Percentiles rank a stretch among this genome's conserved stretches.
Evolutionary conservation across 805 yeast genomes (phyloP).

Genomic region (Sporopachydermia quercuum): DNA sequence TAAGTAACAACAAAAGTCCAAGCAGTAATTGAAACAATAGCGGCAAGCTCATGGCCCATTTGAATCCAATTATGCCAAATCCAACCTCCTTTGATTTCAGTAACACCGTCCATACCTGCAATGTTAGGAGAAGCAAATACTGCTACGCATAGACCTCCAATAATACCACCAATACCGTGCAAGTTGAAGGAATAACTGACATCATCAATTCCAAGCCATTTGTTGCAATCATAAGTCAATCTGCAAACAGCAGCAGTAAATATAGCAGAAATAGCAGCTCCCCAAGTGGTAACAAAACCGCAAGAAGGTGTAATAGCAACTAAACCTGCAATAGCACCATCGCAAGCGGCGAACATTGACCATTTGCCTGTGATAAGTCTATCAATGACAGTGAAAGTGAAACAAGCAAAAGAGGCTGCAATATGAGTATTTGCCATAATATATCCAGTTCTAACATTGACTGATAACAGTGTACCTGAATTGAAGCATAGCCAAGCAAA

Average conservation of each 20-base stretch:
- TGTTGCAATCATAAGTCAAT: conserved; percentile 20
- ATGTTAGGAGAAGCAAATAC: conserved; percentile 30
- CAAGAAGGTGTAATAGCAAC: conserved; percentile 33
- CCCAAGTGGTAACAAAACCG: conserved; percentile 32
- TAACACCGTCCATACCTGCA: conserved; percentile 29
- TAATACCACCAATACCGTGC: conserved; percentile 36
- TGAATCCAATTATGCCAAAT: conserved; percentile 29
- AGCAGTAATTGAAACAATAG: conserved; percentile 20
- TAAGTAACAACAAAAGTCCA: conserved; percentile 33
- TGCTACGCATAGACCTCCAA: conserved; percentile 28
- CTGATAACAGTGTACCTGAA: conserved; percentile 28
- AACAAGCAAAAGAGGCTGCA: conserved; percentile 33
- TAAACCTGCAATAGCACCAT: conserved; percentile 30
- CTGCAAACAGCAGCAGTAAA: conserved; percentile 26
- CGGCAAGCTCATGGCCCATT: conserved; percentile 31
- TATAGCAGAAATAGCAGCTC: conserved; percentile 27
- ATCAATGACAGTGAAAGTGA: conserved; percentile 30
- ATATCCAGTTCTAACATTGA: conserved; percentile 30
- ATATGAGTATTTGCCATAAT: conserved; percentile 34
- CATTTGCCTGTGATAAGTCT: conserved; percentile 24
- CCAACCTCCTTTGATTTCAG: conserved; percentile 33
- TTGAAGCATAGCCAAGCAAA: conserved; percentile 34
- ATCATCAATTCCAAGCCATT: conserved; percentile 30
- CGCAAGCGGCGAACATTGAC: conserved; percentile 28
- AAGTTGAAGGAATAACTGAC: conserved; percentile 29